Conservation (phyloP, 331 rosid genomes). For the Erythrophleum ivorense region DNA sequence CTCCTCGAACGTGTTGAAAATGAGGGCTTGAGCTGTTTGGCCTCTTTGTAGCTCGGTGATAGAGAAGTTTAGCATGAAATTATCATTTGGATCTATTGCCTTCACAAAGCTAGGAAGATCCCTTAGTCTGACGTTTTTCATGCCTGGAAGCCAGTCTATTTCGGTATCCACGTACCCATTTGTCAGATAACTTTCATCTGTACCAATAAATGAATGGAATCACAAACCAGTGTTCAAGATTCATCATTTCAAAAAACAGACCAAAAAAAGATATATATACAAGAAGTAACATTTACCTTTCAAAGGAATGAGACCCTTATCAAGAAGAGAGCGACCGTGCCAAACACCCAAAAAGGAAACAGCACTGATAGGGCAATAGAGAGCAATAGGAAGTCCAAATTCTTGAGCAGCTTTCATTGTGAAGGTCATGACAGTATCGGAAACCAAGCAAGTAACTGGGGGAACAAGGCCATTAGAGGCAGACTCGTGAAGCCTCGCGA, state of each 20-base stretch:
- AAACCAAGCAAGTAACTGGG: not conserved
- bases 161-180: not conserved
- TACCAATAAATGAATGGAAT: not conserved
- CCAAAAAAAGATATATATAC: no score
- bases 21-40: not conserved
- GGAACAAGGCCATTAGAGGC: not conserved
- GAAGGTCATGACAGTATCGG: not conserved
- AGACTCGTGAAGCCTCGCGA: not conserved
- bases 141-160: not conserved
- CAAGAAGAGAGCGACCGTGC: not conserved
- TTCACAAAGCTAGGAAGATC: not conserved
- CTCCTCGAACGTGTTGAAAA: not conserved
- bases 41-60: not conserved
- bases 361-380: not conserved
- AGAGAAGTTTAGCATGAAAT: not conserved
- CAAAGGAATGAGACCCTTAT: not conserved
- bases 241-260: no score
- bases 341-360: not conserved
- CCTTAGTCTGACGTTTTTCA: not conserved
- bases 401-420: not conserved
- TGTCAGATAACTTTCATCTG: not conserved
- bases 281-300: not conserved
- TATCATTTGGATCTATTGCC: not conserved
- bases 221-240: no score
- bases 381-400: not conserved